A percentile compares a stretch with the other conserved stretches of the same genome.
Conservation (phyloP, 768 basidiomycete species). For the Gloeopeniophorella convolvens region DNA sequence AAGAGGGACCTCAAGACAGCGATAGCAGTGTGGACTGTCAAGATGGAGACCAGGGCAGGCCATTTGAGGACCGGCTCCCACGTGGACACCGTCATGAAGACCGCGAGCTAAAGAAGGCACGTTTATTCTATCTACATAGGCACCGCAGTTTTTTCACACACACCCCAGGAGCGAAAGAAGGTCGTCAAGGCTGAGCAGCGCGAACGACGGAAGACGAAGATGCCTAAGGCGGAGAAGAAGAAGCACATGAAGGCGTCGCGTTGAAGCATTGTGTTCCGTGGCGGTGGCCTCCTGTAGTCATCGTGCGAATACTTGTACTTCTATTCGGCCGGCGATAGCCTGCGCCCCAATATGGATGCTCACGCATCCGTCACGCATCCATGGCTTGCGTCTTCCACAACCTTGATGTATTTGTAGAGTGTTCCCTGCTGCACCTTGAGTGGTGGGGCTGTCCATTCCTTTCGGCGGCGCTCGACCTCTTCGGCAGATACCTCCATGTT, state of each 20-base stretch:
- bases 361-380: constrained; percentile 89
- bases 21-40: constrained; percentile 33
- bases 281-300: neutral
- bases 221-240: constrained; percentile 95
- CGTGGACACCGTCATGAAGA: constrained; percentile 93
- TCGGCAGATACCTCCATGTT: constrained; percentile 70
- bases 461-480: constrained; percentile 68
- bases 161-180: constrained; percentile 85
- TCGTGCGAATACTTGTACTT: no score
- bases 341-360: no score
- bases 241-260: constrained; percentile 56
- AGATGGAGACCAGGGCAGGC: constrained; percentile 28
- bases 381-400: constrained; percentile 84
- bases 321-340: no score
- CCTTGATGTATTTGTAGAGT: constrained; percentile 83
- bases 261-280: constrained; percentile 10
- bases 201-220: constrained; percentile 87
- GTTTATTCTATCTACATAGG: neutral
- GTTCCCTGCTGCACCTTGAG: constrained; percentile 80
- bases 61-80: constrained; percentile 49
- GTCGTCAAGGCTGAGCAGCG: constrained; percentile 78
- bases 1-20: constrained; percentile 23
- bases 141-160: neutral
- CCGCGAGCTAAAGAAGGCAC: constrained; percentile 82
- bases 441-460: constrained; percentile 76